Percentiles rank a stretch among this genome's conserved stretches.
Conservation (phyloP, 1,284 basidiomycete species). For the Ustilago sp. region DNA sequence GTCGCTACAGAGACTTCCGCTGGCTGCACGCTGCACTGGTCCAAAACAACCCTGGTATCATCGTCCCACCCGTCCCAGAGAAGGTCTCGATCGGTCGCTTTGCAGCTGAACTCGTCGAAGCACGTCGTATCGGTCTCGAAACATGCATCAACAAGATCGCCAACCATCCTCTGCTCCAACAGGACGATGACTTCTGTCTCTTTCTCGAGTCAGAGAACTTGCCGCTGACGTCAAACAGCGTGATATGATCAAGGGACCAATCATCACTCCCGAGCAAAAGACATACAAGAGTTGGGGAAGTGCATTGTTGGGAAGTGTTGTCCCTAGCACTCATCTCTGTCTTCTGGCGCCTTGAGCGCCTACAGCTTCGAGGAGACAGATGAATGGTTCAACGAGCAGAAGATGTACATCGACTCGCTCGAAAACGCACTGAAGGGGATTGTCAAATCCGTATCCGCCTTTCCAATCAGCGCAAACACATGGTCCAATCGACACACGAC, state of each 20-base stretch:
- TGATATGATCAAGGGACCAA: slow-evolving; percentile 69
- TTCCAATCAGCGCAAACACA: slow-evolving; percentile 79
- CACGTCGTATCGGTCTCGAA: slow-evolving; percentile 69
- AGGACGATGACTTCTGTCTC: slow-evolving; percentile 70
- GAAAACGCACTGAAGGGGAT: slow-evolving; percentile 88
- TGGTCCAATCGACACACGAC: slow-evolving; percentile 59
- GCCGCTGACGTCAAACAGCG: slow-evolving; percentile 75
- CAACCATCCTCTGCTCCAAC: slow-evolving; percentile 70
- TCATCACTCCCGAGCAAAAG: slow-evolving; percentile 67
- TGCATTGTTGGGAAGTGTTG: slow-evolving; percentile 37
- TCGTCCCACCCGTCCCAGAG: slow-evolving; percentile 95
- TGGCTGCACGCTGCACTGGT: slow-evolving; percentile 94
- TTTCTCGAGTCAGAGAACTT: slow-evolving; percentile 71
- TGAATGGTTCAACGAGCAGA: slow-evolving; percentile 96
- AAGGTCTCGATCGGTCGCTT: slow-evolving; percentile 82
- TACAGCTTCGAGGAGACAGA: slow-evolving; percentile 91
- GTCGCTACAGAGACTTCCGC: slow-evolving; percentile 95
- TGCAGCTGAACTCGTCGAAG: slow-evolving; percentile 70
- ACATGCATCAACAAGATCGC: slow-evolving; percentile 71
- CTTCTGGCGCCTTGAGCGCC: slow-evolving; percentile 71
- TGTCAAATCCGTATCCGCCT: slow-evolving; percentile 84
- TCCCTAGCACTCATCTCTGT: slow-evolving; percentile 54
- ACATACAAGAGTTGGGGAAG: slow-evolving; percentile 60
- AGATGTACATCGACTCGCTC: slow-evolving; percentile 85
- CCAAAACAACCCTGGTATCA: slow-evolving; percentile 92